A percentile compares a stretch with the other conserved stretches of the same genome.
phyloP scores from a whole-genome alignment of 805 yeast species.

The Zygotorulaspora danielsina region DNA sequence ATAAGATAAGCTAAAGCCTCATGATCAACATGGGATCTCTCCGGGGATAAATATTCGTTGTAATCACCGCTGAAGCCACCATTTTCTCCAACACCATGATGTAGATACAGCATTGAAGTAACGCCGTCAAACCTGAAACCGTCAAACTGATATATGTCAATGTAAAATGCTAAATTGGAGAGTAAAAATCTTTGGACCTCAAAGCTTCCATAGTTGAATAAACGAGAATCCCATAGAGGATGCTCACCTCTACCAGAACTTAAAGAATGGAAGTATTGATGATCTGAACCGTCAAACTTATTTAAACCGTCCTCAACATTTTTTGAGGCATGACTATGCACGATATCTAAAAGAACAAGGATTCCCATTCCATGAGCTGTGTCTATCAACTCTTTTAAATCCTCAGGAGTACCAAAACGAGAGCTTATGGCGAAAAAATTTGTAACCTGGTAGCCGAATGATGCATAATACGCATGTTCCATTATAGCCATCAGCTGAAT shows the following conservation, averaged over 20 bases:
- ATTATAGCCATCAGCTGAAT: constrained; percentile 95
- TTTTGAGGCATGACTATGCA: constrained; percentile 93
- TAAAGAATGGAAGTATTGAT: constrained; percentile 81
- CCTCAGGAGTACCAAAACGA: constrained; percentile 93
- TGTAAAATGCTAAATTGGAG: constrained; percentile 76
- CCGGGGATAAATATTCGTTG: constrained; percentile 74
- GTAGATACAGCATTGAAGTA: constrained; percentile 84
- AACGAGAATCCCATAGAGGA: constrained; percentile 92
- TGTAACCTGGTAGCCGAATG: constrained; percentile 96
- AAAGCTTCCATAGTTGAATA: constrained; percentile 86
- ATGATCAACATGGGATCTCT: constrained; percentile 69
- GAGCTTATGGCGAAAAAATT: constrained; percentile 88
- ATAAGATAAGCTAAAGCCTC: constrained; percentile 85
- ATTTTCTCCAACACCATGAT: constrained; percentile 86
- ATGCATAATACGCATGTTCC: constrained; percentile 98
- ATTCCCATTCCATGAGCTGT: constrained; percentile 87
- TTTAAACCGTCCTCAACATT: constrained; percentile 92
- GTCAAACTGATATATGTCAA: constrained; percentile 82
- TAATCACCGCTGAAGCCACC: constrained; percentile 87
- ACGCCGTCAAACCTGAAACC: constrained; percentile 98
- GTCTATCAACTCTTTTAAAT: constrained; percentile 83
- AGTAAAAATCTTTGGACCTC: constrained; percentile 85
- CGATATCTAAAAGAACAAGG: constrained; percentile 82
- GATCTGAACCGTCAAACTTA: constrained; percentile 90
- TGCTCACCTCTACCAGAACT: constrained; percentile 82